These are phyloP conservation scores for Mycena galopus DNA, from an alignment of 768 basidiomycete species.

Conservation along the genomic window DNA sequence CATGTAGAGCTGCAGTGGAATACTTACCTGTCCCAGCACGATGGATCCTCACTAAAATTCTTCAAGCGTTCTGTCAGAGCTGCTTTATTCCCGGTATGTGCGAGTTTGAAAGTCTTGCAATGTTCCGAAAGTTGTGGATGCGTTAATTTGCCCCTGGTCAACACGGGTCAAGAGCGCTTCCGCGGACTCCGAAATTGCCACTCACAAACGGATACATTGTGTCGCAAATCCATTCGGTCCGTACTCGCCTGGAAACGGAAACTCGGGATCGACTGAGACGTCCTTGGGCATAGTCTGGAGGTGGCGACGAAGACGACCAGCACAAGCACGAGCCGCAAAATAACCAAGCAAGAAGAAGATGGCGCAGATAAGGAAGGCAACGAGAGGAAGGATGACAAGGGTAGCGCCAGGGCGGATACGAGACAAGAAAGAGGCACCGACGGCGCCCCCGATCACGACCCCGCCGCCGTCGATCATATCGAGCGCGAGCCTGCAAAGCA, in stretches of 20 bases:
- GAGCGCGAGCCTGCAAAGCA: slow-evolving; percentile 2
- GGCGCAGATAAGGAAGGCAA: not conserved
- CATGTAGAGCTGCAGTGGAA: no score
- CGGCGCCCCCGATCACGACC: not conserved
- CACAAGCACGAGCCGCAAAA: not conserved
- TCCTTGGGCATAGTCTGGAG: not conserved
- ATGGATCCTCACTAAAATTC: not conserved
- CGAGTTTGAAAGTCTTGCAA: slow-evolving; percentile 12
- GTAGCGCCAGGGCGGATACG: not conserved
- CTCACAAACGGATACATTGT: slow-evolving; percentile 11
- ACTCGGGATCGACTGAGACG: not conserved
- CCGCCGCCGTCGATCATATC: not conserved
- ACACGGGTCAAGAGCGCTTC: not conserved
- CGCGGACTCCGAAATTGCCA: not conserved
- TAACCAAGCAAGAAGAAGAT: not conserved
- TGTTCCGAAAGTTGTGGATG: slow-evolving; percentile 5
- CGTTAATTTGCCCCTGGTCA: not conserved
- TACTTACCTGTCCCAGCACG: slow-evolving; percentile 1
- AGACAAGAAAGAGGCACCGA: not conserved
- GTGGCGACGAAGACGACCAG: not conserved
- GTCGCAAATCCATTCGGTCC: slow-evolving; percentile 10
- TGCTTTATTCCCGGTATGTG: slow-evolving; percentile 10
- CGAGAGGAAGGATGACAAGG: not conserved
- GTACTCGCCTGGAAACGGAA: slow-evolving; percentile 21
- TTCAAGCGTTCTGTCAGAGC: not conserved